Percentiles rank a stretch among this genome's conserved stretches.
phyloP scores from a whole-genome alignment of 1,284 basidiomycete genomes.

The Agroathelia rolfsii region DNA sequence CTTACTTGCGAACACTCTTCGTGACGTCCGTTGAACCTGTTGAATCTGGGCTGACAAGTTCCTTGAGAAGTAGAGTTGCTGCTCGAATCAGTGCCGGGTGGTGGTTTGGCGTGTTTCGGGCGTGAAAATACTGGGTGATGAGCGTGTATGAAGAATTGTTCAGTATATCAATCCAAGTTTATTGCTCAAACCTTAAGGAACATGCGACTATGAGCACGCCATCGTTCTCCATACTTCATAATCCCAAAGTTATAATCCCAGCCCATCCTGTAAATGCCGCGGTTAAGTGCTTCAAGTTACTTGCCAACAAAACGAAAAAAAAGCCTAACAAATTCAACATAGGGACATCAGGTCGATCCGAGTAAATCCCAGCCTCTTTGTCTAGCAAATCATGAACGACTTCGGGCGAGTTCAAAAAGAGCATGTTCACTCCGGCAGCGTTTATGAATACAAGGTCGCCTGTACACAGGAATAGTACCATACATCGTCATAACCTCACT shows the following conservation, averaged over 20 bases:
- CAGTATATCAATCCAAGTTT: conserved; percentile 7
- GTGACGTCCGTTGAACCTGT: conserved; percentile 24
- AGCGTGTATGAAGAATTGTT: too few species aligned
- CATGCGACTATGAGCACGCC: conserved; percentile 16
- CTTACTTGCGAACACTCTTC: conserved; percentile 19
- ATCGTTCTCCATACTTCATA: conserved; percentile 14
- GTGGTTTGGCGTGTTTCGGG: too few species aligned
- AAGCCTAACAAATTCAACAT: conserved; percentile 20
- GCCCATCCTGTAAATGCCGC: conserved; percentile 20
- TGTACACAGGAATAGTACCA: too few species aligned
- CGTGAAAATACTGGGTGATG: too few species aligned
- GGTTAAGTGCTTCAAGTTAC: not conserved
- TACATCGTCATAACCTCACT: too few species aligned
- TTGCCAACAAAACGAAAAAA: too few species aligned
- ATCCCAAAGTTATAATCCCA: conserved; percentile 23
- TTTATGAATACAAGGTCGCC: conserved; percentile 15
- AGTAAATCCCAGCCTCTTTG: conserved; percentile 20
- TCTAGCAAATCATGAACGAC: conserved; percentile 24
- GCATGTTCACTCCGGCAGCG: conserved; percentile 19
- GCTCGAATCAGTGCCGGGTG: too few species aligned
- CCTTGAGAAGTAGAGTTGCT: conserved; percentile 16
- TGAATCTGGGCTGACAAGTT: conserved; percentile 25
- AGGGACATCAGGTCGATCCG: conserved; percentile 18
- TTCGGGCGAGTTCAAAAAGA: conserved; percentile 21
- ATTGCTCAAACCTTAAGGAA: conserved; percentile 16